A percentile compares a stretch with the other conserved stretches of the same genome.
phyloP scores from a whole-genome alignment of 2,329 filamentous ascomycete species.

The Exophiala dermatitidis region DNA sequence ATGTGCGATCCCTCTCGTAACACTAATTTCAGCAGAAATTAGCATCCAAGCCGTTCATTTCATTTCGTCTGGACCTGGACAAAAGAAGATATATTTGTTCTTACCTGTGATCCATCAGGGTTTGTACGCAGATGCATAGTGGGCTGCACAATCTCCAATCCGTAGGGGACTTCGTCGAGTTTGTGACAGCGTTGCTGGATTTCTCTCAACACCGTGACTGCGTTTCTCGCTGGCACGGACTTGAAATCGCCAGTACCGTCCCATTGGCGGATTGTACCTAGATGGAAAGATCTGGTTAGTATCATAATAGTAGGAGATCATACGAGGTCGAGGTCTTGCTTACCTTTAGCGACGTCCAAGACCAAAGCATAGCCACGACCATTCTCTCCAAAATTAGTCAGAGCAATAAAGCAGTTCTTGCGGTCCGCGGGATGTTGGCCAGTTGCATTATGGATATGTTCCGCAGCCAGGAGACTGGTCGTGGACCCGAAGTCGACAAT shows the following conservation, averaged over 20 bases:
- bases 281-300: too few species aligned
- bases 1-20: too few species aligned
- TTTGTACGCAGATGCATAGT: neutral
- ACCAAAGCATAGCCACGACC: neutral
- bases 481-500: neutral
- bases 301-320: neutral
- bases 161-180: slow-evolving; percentile 2
- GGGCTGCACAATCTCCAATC: neutral
- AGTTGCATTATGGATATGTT: too few species aligned
- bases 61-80: too few species aligned
- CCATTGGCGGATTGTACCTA: neutral
- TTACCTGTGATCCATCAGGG: neutral
- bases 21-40: too few species aligned
- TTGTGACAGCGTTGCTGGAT: neutral
- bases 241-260: neutral
- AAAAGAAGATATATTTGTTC: neutral
- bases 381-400: neutral
- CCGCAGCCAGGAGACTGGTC: neutral
- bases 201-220: neutral
- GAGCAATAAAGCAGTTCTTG: too few species aligned
- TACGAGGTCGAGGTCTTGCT: neutral
- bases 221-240: neutral
- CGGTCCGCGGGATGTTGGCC: too few species aligned
- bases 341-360: neutral
- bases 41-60: too few species aligned